phyloP scores from a whole-genome alignment of 2,329 filamentous ascomycete species.

The Aureobasidium sp. region DNA sequence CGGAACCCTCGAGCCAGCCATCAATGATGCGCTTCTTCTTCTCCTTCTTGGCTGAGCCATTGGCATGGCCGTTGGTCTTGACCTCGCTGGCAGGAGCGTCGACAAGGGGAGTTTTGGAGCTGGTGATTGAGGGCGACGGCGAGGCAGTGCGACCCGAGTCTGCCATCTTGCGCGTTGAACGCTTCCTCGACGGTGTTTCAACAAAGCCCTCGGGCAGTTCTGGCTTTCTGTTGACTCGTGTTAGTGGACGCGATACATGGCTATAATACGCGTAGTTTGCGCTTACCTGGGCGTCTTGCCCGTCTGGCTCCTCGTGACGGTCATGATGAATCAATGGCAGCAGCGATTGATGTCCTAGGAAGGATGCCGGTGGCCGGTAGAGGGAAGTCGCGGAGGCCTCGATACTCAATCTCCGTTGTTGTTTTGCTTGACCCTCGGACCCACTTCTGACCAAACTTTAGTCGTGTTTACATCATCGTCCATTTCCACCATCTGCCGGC shows the following conservation, averaged over 20 bases:
- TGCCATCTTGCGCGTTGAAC: constrained; percentile 34
- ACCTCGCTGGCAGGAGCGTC: constrained; percentile 13
- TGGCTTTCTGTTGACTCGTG: constrained; percentile 24
- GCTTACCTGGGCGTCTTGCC: constrained; percentile 41
- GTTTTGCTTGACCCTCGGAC: constrained; percentile 4
- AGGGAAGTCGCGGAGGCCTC: background rate
- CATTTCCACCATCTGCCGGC: background rate
- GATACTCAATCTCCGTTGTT: constrained; percentile 9
- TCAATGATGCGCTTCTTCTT: constrained; percentile 26
- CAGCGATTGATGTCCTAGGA: background rate
- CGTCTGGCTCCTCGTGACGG: constrained; percentile 38
- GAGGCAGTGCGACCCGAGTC: constrained; percentile 24
- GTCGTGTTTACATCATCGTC: background rate
- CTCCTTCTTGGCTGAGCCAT: constrained; percentile 26
- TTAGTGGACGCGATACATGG: constrained; percentile 10
- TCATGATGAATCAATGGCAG: constrained; percentile 9
- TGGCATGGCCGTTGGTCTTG: constrained; percentile 20
- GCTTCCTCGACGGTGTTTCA: constrained; percentile 37
- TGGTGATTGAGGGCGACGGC: constrained; percentile 20
- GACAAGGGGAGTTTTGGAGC: constrained; percentile 15
- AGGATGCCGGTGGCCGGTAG: constrained; percentile 3
- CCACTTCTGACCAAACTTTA: constrained; percentile 5
- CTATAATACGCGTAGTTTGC: background rate
- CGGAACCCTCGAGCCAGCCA: constrained; percentile 26
- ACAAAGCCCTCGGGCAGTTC: constrained; percentile 37